These are phyloP conservation scores for Inonotus obliquus DNA, from an alignment of 1,284 basidiomycete species.

Conservation along the genomic window DNA sequence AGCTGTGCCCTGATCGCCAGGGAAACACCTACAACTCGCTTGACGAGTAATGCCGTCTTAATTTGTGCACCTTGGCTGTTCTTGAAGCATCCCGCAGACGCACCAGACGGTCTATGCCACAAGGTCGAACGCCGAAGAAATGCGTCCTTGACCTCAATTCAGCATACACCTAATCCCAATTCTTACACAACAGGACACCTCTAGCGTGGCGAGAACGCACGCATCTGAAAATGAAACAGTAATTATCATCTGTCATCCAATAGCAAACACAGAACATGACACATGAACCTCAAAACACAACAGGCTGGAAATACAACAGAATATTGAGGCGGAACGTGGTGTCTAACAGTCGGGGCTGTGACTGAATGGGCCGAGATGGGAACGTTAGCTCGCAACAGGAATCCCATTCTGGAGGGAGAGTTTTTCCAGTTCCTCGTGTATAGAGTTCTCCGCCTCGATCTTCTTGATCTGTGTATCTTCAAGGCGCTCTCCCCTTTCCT, in stretches of 20 bases:
- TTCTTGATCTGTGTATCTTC: constrained; percentile 95
- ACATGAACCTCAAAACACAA: constrained; percentile 2
- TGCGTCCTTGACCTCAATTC: not conserved
- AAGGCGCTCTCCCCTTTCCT: constrained; percentile 80
- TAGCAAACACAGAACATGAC: not conserved
- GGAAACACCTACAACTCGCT: not conserved
- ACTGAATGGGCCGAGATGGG: not conserved
- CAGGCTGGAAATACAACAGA: not conserved
- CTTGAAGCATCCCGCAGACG: not conserved
- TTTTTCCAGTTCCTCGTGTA: constrained; percentile 70
- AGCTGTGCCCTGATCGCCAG: not conserved
- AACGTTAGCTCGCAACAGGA: constrained; percentile 1
- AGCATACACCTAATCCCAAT: not conserved
- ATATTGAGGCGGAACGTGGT: not conserved
- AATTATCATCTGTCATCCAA: constrained; percentile 1
- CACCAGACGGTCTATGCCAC: not conserved
- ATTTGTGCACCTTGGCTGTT: not conserved
- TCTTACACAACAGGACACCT: not conserved
- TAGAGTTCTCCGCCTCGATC: constrained; percentile 84
- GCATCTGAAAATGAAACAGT: constrained; percentile 1
- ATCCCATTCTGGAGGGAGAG: constrained; percentile 30
- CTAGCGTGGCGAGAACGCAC: not conserved
- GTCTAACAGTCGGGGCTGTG: not conserved
- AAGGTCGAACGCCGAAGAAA: not conserved
- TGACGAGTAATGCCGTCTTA: not conserved